A percentile compares a stretch with the other conserved stretches of the same genome.
phyloP scores from a whole-genome alignment of 2,329 filamentous ascomycete genomes.

The Nigrograna mackinnonii region DNA sequence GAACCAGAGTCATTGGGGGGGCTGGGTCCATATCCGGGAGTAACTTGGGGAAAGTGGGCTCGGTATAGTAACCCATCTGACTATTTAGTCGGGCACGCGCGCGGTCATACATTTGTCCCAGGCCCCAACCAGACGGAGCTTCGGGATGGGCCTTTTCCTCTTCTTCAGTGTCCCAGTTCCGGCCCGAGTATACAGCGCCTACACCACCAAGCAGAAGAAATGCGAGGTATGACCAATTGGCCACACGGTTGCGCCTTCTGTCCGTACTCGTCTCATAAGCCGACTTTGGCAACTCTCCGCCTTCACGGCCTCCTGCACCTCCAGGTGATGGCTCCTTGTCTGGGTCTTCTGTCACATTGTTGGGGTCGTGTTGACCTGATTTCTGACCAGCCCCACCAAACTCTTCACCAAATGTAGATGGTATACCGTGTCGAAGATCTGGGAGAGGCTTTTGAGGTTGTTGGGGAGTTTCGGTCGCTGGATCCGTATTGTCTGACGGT shows the following conservation, averaged over 20 bases:
- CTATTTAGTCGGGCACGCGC: slow-evolving; percentile 74
- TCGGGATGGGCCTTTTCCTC: slow-evolving; percentile 72
- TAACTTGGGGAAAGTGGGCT: slow-evolving; percentile 92
- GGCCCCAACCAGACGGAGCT: slow-evolving; percentile 78
- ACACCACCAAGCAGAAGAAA: slow-evolving; percentile 61
- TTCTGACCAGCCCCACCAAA: slow-evolving; percentile 52
- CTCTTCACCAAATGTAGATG: slow-evolving; percentile 85
- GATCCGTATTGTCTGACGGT: slow-evolving; percentile 38
- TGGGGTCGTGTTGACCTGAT: slow-evolving; percentile 26
- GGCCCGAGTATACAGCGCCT: slow-evolving; percentile 75
- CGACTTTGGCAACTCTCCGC: slow-evolving; percentile 71
- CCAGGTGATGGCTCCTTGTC: slow-evolving; percentile 43
- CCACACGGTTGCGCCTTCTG: slow-evolving; percentile 74
- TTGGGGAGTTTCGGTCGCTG: slow-evolving; percentile 47
- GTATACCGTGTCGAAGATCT: slow-evolving; percentile 92
- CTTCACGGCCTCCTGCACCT: slow-evolving; percentile 56
- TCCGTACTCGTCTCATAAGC: slow-evolving; percentile 92
- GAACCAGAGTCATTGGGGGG: slow-evolving; percentile 87
- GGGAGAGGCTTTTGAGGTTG: slow-evolving; percentile 71
- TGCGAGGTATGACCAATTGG: slow-evolving; percentile 72
- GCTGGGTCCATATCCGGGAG: slow-evolving; percentile 80
- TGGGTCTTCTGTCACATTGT: slow-evolving; percentile 60
- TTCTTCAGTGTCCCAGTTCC: slow-evolving; percentile 79
- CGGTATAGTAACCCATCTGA: slow-evolving; percentile 89
- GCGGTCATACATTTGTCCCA: slow-evolving; percentile 78